Conservation (phyloP, 108 stramenopile genomes). For the Asterionellopsis glacialis region DNA sequence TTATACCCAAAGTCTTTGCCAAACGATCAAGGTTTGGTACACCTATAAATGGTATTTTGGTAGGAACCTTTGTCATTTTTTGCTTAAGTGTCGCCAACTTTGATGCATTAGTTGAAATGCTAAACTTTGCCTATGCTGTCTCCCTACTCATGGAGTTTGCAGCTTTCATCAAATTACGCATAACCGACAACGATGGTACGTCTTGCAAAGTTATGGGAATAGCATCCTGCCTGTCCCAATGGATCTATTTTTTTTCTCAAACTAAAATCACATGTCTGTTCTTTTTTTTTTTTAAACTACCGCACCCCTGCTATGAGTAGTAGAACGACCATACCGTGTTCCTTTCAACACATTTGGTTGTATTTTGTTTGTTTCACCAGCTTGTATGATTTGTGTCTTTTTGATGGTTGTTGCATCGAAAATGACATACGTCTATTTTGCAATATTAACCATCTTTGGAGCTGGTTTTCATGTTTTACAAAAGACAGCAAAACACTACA, state of each 20-base stretch:
- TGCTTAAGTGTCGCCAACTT: constrained; percentile 65
- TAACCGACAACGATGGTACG: constrained; percentile 14
- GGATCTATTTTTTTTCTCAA: too few species aligned
- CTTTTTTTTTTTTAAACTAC: too few species aligned
- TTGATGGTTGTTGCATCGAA: constrained; percentile 31
- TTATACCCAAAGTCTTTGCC: constrained; percentile 78
- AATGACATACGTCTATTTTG: constrained; percentile 29
- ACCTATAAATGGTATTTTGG: constrained; percentile 79
- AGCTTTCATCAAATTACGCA: constrained; percentile 68
- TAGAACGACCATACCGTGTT: constrained; percentile 45
- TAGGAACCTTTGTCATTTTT: constrained; percentile 72
- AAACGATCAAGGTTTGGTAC: constrained; percentile 78
- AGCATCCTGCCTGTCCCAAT: too few species aligned
- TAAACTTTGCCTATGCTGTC: constrained; percentile 87
- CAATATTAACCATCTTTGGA: constrained; percentile 2
- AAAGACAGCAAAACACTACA: constrained; percentile 1
- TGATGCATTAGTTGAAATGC: constrained; percentile 82
- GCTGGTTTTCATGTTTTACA: neutral
- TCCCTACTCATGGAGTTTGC: constrained; percentile 53
- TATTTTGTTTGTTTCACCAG: constrained; percentile 36
- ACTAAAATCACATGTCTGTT: too few species aligned
- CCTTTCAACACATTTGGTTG: constrained; percentile 42
- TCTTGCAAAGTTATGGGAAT: neutral
- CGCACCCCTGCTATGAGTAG: too few species aligned
- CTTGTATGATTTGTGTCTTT: constrained; percentile 20